Evolutionary conservation across 129 eudicot genomes (phyloP).

Genomic region (Arctium minus): DNA sequence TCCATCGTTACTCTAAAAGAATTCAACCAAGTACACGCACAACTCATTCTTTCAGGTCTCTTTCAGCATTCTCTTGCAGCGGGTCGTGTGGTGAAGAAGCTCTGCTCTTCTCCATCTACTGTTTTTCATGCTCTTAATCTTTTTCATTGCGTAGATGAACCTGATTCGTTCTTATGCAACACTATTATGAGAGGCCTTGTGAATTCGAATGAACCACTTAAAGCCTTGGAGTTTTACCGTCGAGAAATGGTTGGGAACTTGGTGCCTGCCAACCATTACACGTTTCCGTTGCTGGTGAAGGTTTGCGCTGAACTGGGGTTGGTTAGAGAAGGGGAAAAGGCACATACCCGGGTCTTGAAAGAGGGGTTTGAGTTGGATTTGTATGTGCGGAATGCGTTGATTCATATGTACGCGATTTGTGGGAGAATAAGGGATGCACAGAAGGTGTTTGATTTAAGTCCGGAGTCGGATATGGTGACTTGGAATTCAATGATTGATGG

Average conservation of each 20-base stretch:
- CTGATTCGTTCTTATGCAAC: slow-evolving; percentile 69
- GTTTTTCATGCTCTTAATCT: slow-evolving; percentile 38
- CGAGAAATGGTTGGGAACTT: slow-evolving; percentile 32
- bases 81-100: slow-evolving; percentile 52
- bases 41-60: slow-evolving; percentile 48
- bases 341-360: slow-evolving; percentile 39
- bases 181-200: slow-evolving; percentile 44
- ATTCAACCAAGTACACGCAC: slow-evolving; percentile 62
- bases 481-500: slow-evolving; percentile 75
- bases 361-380: slow-evolving; percentile 60
- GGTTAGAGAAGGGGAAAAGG: slow-evolving; percentile 47
- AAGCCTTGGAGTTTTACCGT: slow-evolving; percentile 37
- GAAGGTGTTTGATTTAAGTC: slow-evolving; percentile 48
- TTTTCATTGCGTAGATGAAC: slow-evolving; percentile 27
- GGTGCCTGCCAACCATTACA: slow-evolving; percentile 44
- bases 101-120: slow-evolving; percentile 35
- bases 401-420: slow-evolving; percentile 50
- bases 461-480: slow-evolving; percentile 52
- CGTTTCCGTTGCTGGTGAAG: slow-evolving; percentile 53
- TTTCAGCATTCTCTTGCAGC: slow-evolving; percentile 56
- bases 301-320: slow-evolving; percentile 42
- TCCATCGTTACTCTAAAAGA: slow-evolving; percentile 1
- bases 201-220: slow-evolving; percentile 25
- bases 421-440: slow-evolving; percentile 43
- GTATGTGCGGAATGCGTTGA: slow-evolving; percentile 45